Conservation (phyloP, 371 early-diverging fungal genomes). For the Mortierella sp. region DNA sequence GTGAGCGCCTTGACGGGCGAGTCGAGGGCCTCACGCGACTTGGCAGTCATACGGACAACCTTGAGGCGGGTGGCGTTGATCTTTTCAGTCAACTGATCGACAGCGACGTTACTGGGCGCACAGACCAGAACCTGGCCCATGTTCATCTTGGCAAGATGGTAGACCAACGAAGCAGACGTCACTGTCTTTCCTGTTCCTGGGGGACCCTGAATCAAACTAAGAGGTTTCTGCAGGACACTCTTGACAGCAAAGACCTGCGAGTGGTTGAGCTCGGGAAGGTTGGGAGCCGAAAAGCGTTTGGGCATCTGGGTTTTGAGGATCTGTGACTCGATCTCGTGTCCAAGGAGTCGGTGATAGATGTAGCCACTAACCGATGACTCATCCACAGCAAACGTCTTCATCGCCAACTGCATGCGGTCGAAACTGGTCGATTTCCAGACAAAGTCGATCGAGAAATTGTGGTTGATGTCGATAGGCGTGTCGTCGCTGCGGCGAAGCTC, state of each 20-base stretch:
- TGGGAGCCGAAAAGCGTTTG: slow-evolving; percentile 91
- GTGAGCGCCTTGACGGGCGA: slow-evolving; percentile 93
- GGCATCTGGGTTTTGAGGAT: slow-evolving; percentile 84
- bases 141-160: slow-evolving; percentile 95
- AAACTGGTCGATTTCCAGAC: slow-evolving; percentile 99
- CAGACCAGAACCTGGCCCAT: slow-evolving; percentile 96
- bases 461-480: slow-evolving; percentile 89
- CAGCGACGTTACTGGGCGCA: slow-evolving; percentile 99
- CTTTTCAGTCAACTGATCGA: slow-evolving; percentile 98
- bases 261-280: slow-evolving; percentile 96
- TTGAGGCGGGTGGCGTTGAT: slow-evolving; percentile 96
- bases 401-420: slow-evolving; percentile 96
- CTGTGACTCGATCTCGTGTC: slow-evolving; percentile 92
- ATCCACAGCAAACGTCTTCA: slow-evolving; percentile 96
- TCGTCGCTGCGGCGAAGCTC: slow-evolving; percentile 80
- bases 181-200: slow-evolving; percentile 99
- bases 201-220: slow-evolving; percentile 98
- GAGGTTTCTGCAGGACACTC: slow-evolving; percentile 88
- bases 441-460: slow-evolving; percentile 97
- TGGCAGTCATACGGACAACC: slow-evolving; percentile 96
- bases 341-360: slow-evolving; percentile 93
- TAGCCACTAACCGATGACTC: slow-evolving; percentile 95
- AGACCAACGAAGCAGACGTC: slow-evolving; percentile 97
- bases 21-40: slow-evolving; percentile 94
- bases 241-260: slow-evolving; percentile 98